Evolutionary conservation across 305 asterid species (phyloP), one percentile per base, ranked within the genome.

Genomic region (Vinca major): DNA sequence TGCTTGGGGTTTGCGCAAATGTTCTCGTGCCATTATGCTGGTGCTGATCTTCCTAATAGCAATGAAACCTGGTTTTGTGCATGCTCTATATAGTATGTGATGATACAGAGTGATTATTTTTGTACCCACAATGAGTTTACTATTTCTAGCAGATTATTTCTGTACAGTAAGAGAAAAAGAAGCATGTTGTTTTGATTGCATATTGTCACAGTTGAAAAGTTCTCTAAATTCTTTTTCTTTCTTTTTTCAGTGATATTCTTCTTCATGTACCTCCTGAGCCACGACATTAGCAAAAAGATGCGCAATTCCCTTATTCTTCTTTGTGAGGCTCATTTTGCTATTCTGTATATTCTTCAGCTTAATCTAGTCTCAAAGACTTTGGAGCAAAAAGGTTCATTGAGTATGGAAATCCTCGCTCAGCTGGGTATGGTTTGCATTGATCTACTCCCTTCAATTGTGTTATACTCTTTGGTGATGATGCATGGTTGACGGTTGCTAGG

Each of bases 1-100:
- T 80, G 98, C 98, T 73, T 94, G 99, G 99, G 98, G 95, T 52
- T 81, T 94, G 73, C 95, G 95, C 33, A 94, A 94, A 86, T 86
- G 92, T 77, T 91, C 99, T 81, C 95, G 96, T 63, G 88, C 98
- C 54, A 88, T 94, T 64, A 86, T 91, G 91, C 85, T 91, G 76
- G 77, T 89, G 79, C 86, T 89, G 76, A 91, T 91, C 76, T 89
- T 91, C 85, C 84, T 89, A 39, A 88, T 94, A 65, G 97, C 99
- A 60, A 85, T 83, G 70, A 91, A 86, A 79, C 97, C 99, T 69
- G 99, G 99, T 79, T 80, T 91, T 77, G 74, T 86, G 81, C 99
- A 91, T 80, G 98, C 98, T 73, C 73, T 89, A 66, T 94, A 94
- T 83, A 84, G 99, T 94, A 89, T 67, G 99, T 82, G 54, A 56